Percentiles rank a stretch among this genome's conserved stretches.
Evolutionary conservation across 495 filamentous ascomycete genomes (phyloP).

Genomic region (Aspergillus steynii): DNA sequence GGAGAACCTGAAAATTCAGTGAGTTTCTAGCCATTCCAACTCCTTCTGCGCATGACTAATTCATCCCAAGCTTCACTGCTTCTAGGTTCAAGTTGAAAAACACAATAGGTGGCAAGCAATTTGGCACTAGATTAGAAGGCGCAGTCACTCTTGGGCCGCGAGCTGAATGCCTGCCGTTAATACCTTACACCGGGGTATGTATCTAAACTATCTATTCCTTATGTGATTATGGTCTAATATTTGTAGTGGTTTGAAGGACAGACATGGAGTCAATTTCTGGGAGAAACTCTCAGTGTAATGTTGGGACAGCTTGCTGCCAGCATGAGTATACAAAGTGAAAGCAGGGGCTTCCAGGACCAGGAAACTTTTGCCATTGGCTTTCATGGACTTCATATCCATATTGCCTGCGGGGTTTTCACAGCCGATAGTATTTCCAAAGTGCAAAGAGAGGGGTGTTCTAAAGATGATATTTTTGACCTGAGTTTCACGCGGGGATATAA

Average conservation of each 20-base stretch:
- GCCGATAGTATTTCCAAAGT: not conserved
- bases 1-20: too few relatives aligned
- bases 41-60: too few relatives aligned
- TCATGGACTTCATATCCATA: not conserved
- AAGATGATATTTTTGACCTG: not conserved
- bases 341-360: not conserved
- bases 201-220: too few relatives aligned
- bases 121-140: too few relatives aligned
- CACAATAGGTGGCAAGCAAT: too few relatives aligned
- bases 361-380: not conserved
- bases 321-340: not conserved
- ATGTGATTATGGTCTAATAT: too few relatives aligned
- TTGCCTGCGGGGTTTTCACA: not conserved
- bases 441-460: not conserved
- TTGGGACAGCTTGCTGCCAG: not conserved
- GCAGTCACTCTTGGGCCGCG: too few relatives aligned
- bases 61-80: too few relatives aligned
- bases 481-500: slow-evolving; percentile 1
- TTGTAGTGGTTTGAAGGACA: not conserved
- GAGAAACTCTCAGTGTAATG: slow-evolving; percentile 1
- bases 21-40: too few relatives aligned
- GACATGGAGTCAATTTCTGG: slow-evolving; percentile 1
- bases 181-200: too few relatives aligned
- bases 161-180: too few relatives aligned
- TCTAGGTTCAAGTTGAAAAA: too few relatives aligned